Evolutionary conservation across 2,329 filamentous ascomycete species (phyloP).

Genomic region (Sclerotiophoma versabilis): DNA sequence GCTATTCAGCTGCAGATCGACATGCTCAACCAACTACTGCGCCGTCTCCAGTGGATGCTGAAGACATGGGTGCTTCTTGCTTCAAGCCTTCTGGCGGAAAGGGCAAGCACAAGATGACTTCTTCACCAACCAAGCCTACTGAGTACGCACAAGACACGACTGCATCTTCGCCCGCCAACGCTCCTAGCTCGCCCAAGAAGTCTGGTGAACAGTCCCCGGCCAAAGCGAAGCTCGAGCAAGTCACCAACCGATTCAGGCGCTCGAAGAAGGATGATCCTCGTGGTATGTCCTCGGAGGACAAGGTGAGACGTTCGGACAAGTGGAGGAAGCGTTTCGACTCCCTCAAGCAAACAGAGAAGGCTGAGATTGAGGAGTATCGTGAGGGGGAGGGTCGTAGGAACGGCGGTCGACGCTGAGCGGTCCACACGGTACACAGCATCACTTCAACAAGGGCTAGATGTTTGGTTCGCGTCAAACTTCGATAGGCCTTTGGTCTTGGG

Average conservation of each 20-base stretch:
- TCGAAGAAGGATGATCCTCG: conserved; percentile 48
- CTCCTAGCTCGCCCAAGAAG: conserved; percentile 45
- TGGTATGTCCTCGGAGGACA: conserved; percentile 48
- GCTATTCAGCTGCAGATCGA: conserved; percentile 14
- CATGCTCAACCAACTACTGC: conserved; percentile 5
- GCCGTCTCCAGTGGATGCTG: conserved; percentile 16
- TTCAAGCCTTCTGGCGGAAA: conserved; percentile 40
- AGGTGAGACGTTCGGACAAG: conserved; percentile 43
- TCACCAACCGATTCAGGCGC: conserved; percentile 55
- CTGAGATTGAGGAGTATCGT: conserved; percentile 37
- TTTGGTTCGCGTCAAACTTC: not conserved
- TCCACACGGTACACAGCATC: not conserved
- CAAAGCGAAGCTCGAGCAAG: conserved; percentile 56
- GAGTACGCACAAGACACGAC: conserved; percentile 21
- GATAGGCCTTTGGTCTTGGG: not conserved
- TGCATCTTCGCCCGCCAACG: conserved; percentile 35
- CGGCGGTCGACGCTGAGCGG: conserved; percentile 6
- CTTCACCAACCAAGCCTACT: conserved; percentile 33
- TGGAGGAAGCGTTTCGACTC: conserved; percentile 47
- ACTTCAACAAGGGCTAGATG: not conserved
- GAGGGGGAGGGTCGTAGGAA: conserved; percentile 13
- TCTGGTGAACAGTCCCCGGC: conserved; percentile 51
- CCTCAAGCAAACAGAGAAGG: conserved; percentile 40
- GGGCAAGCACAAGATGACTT: conserved; percentile 40
- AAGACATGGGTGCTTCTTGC: conserved; percentile 39